These are phyloP conservation scores for Alternaria sp. DNA, from an alignment of 2,329 filamentous ascomycete genomes.

Conservation along the genomic window DNA sequence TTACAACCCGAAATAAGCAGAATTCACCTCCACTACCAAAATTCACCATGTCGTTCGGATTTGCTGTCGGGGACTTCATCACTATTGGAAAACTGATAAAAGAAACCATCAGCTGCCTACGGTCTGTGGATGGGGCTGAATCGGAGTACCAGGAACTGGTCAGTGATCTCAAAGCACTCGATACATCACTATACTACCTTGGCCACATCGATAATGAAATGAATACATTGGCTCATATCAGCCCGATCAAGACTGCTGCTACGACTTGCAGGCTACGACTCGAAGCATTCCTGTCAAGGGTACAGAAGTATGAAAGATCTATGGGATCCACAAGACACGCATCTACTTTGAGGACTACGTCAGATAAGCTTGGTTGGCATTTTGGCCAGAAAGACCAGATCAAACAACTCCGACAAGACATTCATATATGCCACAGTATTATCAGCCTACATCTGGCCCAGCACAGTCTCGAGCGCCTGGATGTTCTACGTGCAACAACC, in stretches of 20 bases:
- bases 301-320: background rate
- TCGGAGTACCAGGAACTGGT: background rate
- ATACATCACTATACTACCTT: background rate
- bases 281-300: background rate
- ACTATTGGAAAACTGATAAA: background rate
- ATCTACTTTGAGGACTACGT: background rate
- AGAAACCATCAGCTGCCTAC: background rate
- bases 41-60: background rate
- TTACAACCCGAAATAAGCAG: background rate
- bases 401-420: background rate
- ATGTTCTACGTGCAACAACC: background rate
- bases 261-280: background rate
- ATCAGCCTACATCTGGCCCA: background rate
- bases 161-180: background rate
- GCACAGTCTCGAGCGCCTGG: background rate
- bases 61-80: background rate
- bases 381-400: background rate
- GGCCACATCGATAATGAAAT: background rate
- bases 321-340: rapidly evolving
- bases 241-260: background rate
- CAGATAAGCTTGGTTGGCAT: background rate
- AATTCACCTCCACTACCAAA: background rate
- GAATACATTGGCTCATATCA: background rate
- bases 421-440: background rate
- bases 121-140: background rate